Evolutionary conservation across 108 stramenopile species (phyloP), one percentile per base, ranked within the genome.

Genomic region (Discostella pseudostelligera): DNA sequence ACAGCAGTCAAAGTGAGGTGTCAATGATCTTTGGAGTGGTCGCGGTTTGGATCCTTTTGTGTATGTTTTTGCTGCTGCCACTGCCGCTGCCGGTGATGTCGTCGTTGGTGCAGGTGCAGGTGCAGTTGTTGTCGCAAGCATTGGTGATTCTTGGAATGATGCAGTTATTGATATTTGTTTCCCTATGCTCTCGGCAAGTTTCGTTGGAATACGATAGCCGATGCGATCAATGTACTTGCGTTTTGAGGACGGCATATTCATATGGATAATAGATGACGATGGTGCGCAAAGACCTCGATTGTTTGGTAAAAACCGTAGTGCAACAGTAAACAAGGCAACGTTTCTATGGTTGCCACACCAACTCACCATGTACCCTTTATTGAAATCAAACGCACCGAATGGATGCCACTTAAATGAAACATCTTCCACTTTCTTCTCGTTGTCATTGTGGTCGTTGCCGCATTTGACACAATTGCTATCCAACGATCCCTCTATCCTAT

Each of bases 1-100:
- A 69, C 94, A 97, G 56, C 92, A 94, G 62, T 97, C 96, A 61
- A 97, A 84, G 78, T 97, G 96, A 22, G 96, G 96, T 17, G 94
- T 96, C 54, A 97, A 84, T 16, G 88, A 87, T 62, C 96, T 59
- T 68, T 97, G 96, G 28, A 97, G 64, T 8, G 86, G 60, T 14
- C 70, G 59, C 0, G 62, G 43, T n/a, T n/a, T n/a, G n/a, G n/a
- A n/a, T n/a, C 50, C 77, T 84, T 39, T 65, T 78, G 24, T 67
- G 65, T 66, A 82, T 89, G 45, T 84, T 83, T n/a, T 67, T 72
- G 63, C n/a, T n/a, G n/a, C n/a, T n/a, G n/a, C n/a, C n/a, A n/a
- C n/a, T n/a, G n/a, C n/a, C n/a, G n/a, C n/a, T n/a, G n/a, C n/a
- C n/a, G n/a, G n/a, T n/a, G n/a, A n/a, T n/a, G 83, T 86, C 50